These are phyloP conservation scores for Podila horticola DNA, from an alignment of 192 early-diverging fungal genomes.

Conservation along the genomic window DNA sequence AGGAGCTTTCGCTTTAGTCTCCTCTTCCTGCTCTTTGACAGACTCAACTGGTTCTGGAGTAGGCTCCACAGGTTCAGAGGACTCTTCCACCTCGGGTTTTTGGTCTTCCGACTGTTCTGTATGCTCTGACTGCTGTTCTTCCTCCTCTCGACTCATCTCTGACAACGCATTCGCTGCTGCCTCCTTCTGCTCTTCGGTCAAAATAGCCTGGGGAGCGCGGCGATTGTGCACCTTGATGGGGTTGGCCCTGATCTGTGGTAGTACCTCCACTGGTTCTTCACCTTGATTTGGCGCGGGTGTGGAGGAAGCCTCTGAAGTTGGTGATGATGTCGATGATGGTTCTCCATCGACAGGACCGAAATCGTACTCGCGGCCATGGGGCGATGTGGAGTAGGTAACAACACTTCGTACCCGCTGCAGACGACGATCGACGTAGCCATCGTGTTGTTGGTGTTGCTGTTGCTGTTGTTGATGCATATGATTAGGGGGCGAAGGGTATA, in stretches of 20 bases:
- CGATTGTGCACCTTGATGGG: constrained; percentile 18
- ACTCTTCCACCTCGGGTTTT: neutral
- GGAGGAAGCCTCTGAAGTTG: neutral
- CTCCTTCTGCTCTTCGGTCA: constrained; percentile 17
- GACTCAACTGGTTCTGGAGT: no score
- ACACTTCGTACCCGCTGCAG: constrained; percentile 1
- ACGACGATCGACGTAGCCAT: constrained; percentile 15
- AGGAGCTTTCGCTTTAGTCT: neutral
- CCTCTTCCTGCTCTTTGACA: neutral
- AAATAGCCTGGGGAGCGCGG: constrained; percentile 34
- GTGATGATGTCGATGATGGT: neutral
- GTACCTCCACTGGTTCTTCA: constrained; percentile 8
- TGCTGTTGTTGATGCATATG: constrained; percentile 13
- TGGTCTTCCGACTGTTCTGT: neutral
- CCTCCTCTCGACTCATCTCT: neutral
- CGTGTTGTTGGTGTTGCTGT: constrained; percentile 20
- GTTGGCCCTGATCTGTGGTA: constrained; percentile 46
- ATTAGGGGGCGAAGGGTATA: constrained; percentile 3
- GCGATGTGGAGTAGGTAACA: constrained; percentile 23
- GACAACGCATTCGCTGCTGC: constrained; percentile 3
- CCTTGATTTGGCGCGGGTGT: constrained; percentile 12
- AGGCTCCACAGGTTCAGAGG: no score
- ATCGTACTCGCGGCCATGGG: constrained; percentile 19
- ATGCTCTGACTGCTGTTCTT: neutral
- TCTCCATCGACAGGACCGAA: neutral